Evolutionary conservation across 768 basidiomycete species (phyloP).

Genomic region (Pleurotus cornucopiae): DNA sequence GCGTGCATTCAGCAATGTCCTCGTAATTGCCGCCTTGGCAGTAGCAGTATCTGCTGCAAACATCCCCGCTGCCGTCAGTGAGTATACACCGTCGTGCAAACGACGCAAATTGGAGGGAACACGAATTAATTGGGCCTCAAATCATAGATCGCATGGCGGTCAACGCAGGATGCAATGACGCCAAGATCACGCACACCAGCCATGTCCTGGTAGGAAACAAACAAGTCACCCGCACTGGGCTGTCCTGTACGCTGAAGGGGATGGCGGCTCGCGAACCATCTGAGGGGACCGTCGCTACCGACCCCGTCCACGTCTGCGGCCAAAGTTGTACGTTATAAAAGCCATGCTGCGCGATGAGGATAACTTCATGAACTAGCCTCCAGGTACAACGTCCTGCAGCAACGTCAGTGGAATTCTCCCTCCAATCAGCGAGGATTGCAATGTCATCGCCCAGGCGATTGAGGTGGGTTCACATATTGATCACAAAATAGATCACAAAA

Average conservation of each 20-base stretch:
- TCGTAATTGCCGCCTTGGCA: background rate
- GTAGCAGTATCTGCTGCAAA: conserved; percentile 1
- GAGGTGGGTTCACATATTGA: background rate
- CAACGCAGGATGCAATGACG: background rate
- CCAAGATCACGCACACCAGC: background rate
- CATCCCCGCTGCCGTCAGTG: conserved; percentile 4
- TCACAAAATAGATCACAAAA: too few relatives aligned
- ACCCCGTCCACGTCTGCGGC: background rate
- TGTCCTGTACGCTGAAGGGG: background rate
- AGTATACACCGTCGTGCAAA: background rate
- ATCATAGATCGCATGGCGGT: background rate
- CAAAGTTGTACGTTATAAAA: background rate
- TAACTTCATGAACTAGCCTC: background rate
- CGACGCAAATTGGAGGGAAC: background rate
- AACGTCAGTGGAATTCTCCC: conserved; percentile 3
- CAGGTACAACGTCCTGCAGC: conserved; percentile 7
- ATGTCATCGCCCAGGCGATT: background rate
- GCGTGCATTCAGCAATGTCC: conserved; percentile 3
- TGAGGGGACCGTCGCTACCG: background rate
- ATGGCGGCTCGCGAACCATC: background rate
- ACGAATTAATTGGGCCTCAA: background rate
- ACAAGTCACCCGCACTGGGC: background rate
- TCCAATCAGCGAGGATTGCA: conserved; percentile 4
- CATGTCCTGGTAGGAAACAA: conserved; percentile 1
- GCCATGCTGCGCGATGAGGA: background rate